Percentiles rank a stretch among this genome's conserved stretches.
phyloP scores from a whole-genome alignment of 352 stramenopile genomes.

The Pythium pyrilobum region DNA sequence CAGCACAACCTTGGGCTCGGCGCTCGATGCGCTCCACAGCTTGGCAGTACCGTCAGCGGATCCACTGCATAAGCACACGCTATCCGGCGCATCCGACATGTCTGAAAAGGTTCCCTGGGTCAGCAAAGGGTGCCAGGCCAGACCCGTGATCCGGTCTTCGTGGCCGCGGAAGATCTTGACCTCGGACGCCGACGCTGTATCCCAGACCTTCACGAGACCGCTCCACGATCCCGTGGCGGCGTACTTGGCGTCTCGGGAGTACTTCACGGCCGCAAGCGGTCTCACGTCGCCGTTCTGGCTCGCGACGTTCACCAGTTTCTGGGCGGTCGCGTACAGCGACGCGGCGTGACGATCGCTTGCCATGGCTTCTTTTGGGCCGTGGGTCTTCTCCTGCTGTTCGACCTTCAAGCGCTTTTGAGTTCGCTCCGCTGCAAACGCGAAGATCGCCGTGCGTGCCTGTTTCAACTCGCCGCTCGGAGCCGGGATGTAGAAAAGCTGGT shows the following conservation, averaged over 20 bases:
- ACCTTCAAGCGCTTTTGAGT: slow-evolving; percentile 55
- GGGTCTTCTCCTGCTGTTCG: slow-evolving; percentile 39
- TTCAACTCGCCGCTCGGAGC: slow-evolving; percentile 81
- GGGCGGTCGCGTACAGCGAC: slow-evolving; percentile 69
- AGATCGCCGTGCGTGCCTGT: slow-evolving; percentile 70
- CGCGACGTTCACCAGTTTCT: slow-evolving; percentile 82
- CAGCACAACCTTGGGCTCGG: slow-evolving; percentile 55
- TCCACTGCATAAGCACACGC: slow-evolving; percentile 66
- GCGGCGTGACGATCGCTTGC: slow-evolving; percentile 64
- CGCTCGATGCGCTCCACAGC: slow-evolving; percentile 57
- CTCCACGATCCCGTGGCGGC: slow-evolving; percentile 92
- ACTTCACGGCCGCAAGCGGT: slow-evolving; percentile 77
- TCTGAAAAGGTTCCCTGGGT: slow-evolving; percentile 32
- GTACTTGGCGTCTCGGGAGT: slow-evolving; percentile 50
- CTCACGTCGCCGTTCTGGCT: slow-evolving; percentile 95
- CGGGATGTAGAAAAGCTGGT: slow-evolving; percentile 85
- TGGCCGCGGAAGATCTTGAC: slow-evolving; percentile 82
- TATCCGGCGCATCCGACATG: slow-evolving; percentile 52
- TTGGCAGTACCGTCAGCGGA: slow-evolving; percentile 74
- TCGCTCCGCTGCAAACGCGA: slow-evolving; percentile 64
- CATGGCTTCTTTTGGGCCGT: slow-evolving; percentile 32
- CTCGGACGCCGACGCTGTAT: slow-evolving; percentile 60
- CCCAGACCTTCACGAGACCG: slow-evolving; percentile 93
- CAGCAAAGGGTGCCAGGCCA: slow-evolving; percentile 72
- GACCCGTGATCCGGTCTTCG: slow-evolving; percentile 81